Conservation (phyloP, 306 rosid species). For the Rosa chinensis region DNA sequence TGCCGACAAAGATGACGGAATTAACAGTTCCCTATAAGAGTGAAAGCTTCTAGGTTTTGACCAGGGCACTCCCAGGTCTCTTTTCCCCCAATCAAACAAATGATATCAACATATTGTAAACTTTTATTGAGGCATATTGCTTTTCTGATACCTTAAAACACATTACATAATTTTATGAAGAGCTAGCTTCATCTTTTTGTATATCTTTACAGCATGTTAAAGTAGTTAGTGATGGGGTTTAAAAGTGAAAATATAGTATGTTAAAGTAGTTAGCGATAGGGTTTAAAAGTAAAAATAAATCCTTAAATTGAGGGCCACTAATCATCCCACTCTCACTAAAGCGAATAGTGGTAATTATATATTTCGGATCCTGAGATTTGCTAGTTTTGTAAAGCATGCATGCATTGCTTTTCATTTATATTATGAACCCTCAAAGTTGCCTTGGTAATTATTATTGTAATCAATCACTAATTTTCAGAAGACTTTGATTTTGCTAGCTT, state of each 20-base stretch:
- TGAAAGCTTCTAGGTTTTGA: not conserved
- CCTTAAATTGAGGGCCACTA: not conserved
- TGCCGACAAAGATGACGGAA: not conserved
- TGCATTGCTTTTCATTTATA: not conserved
- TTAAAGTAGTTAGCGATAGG: not conserved
- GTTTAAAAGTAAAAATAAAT: not conserved
- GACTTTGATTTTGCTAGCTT: not conserved
- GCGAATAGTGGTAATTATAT: not conserved
- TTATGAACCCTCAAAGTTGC: not conserved
- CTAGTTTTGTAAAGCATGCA: not conserved
- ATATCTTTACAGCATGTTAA: no score
- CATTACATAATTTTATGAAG: no score
- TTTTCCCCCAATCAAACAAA: no score
- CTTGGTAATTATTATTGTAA: not conserved
- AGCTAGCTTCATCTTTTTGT: no score
- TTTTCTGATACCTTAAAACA: no score
- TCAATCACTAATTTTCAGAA: not conserved
- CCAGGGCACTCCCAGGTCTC: not conserved
- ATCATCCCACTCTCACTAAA: not conserved
- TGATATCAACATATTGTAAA: no score
- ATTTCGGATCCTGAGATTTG: not conserved
- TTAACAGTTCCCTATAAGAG: no score
- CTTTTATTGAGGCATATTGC: no score
- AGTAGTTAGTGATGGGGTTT: no score
- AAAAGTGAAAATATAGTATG: no score